Percentiles rank a stretch among this genome's conserved stretches.
These are phyloP conservation scores for Myriosclerotinia curreyana DNA, from an alignment of 2,329 filamentous ascomycete genomes.

Conservation along the genomic window DNA sequence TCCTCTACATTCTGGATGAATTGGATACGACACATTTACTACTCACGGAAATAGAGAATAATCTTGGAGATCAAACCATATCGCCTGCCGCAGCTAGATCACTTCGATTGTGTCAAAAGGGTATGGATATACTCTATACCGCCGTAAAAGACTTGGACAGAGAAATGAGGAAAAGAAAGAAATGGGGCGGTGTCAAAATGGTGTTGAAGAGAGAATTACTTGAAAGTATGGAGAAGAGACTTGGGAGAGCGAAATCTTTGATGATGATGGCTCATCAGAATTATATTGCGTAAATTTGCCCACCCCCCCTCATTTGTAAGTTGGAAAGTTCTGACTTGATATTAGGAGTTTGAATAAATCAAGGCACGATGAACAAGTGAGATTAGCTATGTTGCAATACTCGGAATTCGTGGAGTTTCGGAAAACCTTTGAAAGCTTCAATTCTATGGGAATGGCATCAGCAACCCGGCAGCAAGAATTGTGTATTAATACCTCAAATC, in stretches of 20 bases:
- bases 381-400: not conserved
- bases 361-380: not conserved
- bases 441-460: too few species aligned
- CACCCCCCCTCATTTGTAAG: fast-evolving
- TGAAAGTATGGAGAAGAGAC: not conserved
- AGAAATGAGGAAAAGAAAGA: not conserved
- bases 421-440: not conserved
- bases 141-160: not conserved
- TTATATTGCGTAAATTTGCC: not conserved
- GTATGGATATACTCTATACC: not conserved
- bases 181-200: not conserved
- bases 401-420: not conserved
- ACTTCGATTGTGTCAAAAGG: not conserved
- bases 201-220: not conserved
- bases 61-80: not conserved
- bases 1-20: not conserved
- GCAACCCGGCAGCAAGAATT: not conserved
- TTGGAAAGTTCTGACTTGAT: not conserved
- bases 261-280: not conserved
- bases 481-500: not conserved
- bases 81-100: not conserved
- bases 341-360: not conserved
- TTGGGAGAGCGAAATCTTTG: not conserved
- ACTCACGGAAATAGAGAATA: not conserved
- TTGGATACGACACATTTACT: not conserved